These are phyloP conservation scores for Acacia crassicarpa DNA, from an alignment of 306 rosid genomes.

Conservation along the genomic window DNA sequence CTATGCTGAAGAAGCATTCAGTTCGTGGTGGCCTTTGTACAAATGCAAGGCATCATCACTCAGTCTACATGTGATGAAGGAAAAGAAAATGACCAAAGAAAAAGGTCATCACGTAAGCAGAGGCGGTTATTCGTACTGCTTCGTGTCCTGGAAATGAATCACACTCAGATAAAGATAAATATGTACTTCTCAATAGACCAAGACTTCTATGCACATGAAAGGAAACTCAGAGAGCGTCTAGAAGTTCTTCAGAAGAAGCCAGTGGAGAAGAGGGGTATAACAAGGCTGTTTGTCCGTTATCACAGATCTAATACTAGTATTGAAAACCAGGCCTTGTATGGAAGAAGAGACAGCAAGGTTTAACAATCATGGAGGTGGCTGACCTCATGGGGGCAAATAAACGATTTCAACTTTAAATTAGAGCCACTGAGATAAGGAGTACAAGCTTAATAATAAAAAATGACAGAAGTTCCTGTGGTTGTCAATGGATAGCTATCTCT, in stretches of 20 bases:
- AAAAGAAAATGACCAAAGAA: not conserved
- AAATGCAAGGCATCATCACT: not conserved
- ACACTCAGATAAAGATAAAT: not conserved
- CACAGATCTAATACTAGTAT: not conserved
- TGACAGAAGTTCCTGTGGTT: not conserved
- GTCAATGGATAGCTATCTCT: not conserved
- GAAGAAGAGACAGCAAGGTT: not conserved
- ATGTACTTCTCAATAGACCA: not conserved
- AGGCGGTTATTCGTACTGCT: not conserved
- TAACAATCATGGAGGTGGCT: not conserved
- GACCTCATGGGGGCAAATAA: not conserved
- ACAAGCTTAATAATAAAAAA: not conserved
- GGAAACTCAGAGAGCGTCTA: not conserved
- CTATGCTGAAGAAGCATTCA: not conserved
- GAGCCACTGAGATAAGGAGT: not conserved
- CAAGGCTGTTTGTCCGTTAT: conserved; percentile 1
- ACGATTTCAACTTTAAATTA: not conserved
- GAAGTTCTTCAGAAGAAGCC: not conserved
- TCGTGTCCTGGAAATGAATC: not conserved
- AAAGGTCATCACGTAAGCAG: not conserved
- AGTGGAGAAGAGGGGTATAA: not conserved
- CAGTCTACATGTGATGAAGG: not conserved
- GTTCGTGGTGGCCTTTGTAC: not conserved
- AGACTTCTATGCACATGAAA: not conserved
- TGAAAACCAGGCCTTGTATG: conserved; percentile 14